Percentiles rank a stretch among this genome's conserved stretches.
Evolutionary conservation across 768 basidiomycete species (phyloP).

Genomic region (Tricholoma saponaceum): DNA sequence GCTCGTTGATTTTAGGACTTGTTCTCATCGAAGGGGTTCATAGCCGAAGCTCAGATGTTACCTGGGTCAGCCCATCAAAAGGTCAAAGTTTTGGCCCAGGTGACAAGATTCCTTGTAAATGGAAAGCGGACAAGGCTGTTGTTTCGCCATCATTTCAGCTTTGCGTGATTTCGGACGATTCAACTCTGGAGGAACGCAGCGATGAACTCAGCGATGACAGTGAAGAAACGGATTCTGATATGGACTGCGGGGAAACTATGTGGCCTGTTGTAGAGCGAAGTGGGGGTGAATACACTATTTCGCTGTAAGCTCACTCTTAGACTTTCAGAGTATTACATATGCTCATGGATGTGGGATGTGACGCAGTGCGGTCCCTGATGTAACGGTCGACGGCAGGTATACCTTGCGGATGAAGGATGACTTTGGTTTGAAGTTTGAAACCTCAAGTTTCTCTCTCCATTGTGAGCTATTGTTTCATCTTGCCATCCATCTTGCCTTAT

Average conservation of each 20-base stretch:
- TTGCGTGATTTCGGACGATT: constrained; percentile 8
- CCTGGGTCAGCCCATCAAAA: constrained; percentile 8
- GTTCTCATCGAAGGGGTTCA: not conserved
- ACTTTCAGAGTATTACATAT: not conserved
- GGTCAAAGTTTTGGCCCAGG: constrained; percentile 12
- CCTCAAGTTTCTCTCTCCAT: constrained; percentile 22
- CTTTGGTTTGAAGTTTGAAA: constrained; percentile 17
- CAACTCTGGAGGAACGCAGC: not conserved
- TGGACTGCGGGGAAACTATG: constrained; percentile 18
- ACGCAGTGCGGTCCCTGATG: constrained; percentile 5
- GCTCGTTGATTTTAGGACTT: not conserved
- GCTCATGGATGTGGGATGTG: not conserved
- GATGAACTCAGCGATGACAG: constrained; percentile 1
- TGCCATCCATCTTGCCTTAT: not conserved
- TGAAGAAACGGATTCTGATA: not conserved
- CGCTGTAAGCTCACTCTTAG: constrained; percentile 16
- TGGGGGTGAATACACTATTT: constrained; percentile 17
- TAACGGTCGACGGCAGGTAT: constrained; percentile 4
- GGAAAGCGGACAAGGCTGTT: constrained; percentile 9
- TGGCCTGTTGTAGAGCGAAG: constrained; percentile 18
- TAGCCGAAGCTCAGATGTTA: constrained; percentile 5
- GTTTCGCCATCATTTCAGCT: constrained; percentile 16
- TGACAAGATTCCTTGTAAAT: constrained; percentile 15
- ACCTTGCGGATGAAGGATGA: constrained; percentile 18
- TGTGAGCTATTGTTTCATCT: constrained; percentile 15